A percentile compares a stretch with the other conserved stretches of the same genome.
Evolutionary conservation across 106 monocot genomes (phyloP).

Genomic region (Iris macrosiphon): DNA sequence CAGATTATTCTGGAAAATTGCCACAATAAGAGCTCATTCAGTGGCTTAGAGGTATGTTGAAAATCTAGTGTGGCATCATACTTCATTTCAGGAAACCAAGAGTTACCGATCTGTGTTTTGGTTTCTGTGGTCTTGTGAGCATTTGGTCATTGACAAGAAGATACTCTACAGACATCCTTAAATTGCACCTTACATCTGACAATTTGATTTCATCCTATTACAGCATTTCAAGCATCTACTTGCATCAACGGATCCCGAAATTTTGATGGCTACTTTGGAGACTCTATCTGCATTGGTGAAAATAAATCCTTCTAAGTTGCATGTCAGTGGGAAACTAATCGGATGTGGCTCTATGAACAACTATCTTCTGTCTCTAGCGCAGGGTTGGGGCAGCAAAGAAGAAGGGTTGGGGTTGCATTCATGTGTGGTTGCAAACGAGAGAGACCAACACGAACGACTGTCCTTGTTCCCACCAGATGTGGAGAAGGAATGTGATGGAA

Average conservation of each 20-base stretch:
- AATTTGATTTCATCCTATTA: background rate
- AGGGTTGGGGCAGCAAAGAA: constrained; percentile 99
- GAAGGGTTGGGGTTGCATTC: constrained; percentile 93
- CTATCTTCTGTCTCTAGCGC: constrained; percentile 81
- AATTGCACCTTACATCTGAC: too few relatives aligned
- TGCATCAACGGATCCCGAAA: constrained; percentile 94
- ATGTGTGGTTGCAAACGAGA: constrained; percentile 74
- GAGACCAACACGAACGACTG: constrained; percentile 58
- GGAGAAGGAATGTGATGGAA: constrained; percentile 40
- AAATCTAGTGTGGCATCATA: background rate
- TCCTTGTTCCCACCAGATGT: constrained; percentile 69
- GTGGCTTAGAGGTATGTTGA: constrained; percentile 80
- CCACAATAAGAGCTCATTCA: constrained; percentile 87
- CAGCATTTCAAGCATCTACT: constrained; percentile 95
- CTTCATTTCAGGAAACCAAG: too few relatives aligned
- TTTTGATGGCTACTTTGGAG: constrained; percentile 81
- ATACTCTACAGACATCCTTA: too few relatives aligned
- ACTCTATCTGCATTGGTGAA: constrained; percentile 82
- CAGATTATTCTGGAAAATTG: constrained; percentile 94
- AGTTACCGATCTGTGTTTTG: too few relatives aligned
- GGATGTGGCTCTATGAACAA: constrained; percentile 78
- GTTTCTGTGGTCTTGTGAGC: too few relatives aligned
- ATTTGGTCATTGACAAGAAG: too few relatives aligned
- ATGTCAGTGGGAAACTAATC: constrained; percentile 84
- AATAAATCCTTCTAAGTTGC: constrained; percentile 96